phyloP scores from a whole-genome alignment of 495 filamentous ascomycete species.

The Penicillium daleae region DNA sequence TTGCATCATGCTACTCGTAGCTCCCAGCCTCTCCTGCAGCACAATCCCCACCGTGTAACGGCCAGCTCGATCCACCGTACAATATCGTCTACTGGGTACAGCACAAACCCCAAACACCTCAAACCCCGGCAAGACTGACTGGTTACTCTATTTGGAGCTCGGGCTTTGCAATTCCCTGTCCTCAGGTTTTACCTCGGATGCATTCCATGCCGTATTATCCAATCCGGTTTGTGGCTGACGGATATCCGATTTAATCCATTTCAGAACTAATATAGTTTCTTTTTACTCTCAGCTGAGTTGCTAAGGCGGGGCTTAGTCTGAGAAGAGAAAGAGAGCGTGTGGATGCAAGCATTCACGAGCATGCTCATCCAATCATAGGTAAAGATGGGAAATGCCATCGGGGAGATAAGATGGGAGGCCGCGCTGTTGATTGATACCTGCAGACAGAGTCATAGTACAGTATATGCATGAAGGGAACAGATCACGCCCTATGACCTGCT shows the following conservation, averaged over 20 bases:
- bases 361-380: background rate
- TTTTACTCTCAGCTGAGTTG: background rate
- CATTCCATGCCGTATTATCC: background rate
- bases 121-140: background rate
- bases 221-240: background rate
- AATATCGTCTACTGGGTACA: background rate
- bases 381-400: background rate
- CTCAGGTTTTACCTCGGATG: background rate
- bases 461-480: slow-evolving; percentile 1
- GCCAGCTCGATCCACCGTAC: background rate
- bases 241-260: background rate
- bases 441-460: background rate
- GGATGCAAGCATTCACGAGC: background rate
- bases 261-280: background rate
- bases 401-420: background rate
- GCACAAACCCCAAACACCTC: no score
- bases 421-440: background rate
- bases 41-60: background rate
- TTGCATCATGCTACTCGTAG: background rate
- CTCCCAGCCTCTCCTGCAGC: background rate
- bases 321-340: background rate
- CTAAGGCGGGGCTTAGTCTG: background rate
- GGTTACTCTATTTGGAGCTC: background rate
- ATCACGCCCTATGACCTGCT: background rate
- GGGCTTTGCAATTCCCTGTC: background rate